A percentile compares a stretch with the other conserved stretches of the same genome.
phyloP scores from a whole-genome alignment of 2,329 filamentous ascomycete species.

The Monilinia fructicola region DNA sequence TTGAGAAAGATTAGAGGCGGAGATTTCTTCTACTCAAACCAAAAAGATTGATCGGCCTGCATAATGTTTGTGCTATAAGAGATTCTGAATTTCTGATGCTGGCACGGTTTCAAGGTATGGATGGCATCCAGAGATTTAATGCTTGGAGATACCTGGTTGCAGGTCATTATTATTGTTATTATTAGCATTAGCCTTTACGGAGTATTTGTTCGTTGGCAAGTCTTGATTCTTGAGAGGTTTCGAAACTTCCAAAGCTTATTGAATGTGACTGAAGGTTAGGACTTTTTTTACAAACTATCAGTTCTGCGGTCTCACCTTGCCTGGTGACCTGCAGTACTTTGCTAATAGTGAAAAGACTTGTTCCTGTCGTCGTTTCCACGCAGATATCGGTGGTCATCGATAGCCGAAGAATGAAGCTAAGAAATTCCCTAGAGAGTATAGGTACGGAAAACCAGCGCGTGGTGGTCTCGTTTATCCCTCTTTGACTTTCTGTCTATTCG shows the following conservation, averaged over 20 bases:
- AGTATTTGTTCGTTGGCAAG: not conserved
- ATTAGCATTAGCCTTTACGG: no score
- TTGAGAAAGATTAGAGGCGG: constrained; percentile 3
- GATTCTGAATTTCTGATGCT: not conserved
- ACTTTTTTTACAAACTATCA: no score
- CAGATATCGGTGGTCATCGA: no score
- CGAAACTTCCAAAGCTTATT: not conserved
- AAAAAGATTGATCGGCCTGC: not conserved
- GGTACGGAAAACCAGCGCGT: not conserved
- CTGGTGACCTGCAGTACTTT: no score
- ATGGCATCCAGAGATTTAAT: not conserved
- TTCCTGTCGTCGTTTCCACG: no score
- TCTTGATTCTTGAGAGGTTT: not conserved
- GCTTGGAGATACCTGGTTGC: not conserved
- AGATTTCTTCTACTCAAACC: not conserved
- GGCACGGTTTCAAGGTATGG: constrained; percentile 2
- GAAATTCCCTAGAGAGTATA: not conserved
- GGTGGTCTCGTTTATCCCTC: no score
- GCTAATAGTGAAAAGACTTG: no score
- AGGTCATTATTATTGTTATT: no score
- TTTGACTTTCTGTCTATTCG: not conserved
- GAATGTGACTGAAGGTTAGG: constrained; percentile 1
- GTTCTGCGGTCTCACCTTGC: no score
- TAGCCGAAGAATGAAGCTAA: not conserved
- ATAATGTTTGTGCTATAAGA: not conserved